Conservation (phyloP, 345 rosid species). For the Hibiscus mutabilis region DNA sequence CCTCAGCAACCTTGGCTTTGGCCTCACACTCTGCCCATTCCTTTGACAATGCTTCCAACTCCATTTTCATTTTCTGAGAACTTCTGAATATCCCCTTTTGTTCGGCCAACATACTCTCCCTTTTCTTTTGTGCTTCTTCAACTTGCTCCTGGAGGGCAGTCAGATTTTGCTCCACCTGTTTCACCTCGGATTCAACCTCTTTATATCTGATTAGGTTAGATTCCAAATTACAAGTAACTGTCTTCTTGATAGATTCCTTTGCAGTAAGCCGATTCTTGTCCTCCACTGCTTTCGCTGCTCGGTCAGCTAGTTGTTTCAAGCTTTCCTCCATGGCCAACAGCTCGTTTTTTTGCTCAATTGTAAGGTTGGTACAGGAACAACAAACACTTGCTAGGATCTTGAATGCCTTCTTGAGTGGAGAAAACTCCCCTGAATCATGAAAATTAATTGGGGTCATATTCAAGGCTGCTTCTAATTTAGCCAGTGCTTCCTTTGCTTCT, state of each 20-base stretch:
- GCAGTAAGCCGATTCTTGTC: background rate
- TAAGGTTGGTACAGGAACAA: background rate
- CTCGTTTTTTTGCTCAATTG: background rate
- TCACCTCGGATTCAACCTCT: background rate
- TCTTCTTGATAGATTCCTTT: background rate
- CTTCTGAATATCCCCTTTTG: background rate
- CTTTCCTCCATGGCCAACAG: background rate
- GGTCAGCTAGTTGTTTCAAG: background rate
- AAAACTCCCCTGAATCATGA: background rate
- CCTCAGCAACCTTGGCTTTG: background rate
- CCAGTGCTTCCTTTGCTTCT: background rate
- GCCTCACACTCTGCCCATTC: background rate
- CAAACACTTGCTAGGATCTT: background rate
- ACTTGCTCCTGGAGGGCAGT: background rate
- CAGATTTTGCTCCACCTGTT: background rate
- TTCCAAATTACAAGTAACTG: background rate
- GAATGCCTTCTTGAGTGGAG: background rate
- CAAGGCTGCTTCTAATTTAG: background rate
- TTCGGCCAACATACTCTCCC: background rate
- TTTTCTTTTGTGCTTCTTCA: too few relatives aligned
- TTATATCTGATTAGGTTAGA: background rate
- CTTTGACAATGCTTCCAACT: background rate
- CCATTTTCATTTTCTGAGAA: background rate
- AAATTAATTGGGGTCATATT: too few relatives aligned
- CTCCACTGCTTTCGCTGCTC: background rate